Base-by-base conservation (phyloP, 805 yeast species). In the Kluyveromyces siamensis region DNA sequence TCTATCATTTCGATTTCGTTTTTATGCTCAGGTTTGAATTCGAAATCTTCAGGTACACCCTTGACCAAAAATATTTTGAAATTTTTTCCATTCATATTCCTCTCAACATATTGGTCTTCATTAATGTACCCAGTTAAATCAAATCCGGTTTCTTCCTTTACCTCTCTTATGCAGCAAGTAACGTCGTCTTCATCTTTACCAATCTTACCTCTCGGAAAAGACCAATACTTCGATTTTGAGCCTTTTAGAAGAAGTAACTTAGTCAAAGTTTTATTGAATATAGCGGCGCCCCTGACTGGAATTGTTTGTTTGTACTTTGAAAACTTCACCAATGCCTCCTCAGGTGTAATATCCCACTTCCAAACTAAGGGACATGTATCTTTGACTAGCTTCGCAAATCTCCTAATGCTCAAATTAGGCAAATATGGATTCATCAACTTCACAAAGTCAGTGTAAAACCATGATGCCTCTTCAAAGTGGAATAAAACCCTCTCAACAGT, bases 391-490 rank as follows among this genome's bases (percentile, higher is more conserved):
- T 83, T 76, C 0, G 90, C 81, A 63, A 93, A 90, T 8, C 75
- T 68, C 63, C 84, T 84, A 78, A 89, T 81, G 60, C 83, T 84
- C 72, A 90, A 69, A 2, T 77, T 62, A 1, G 97, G 98, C 50
- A 91, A 72, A 33, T 73, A 65, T 8, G 93, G 90, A 63, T 88
- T 84, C 57, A 83, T 68, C 36, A 76, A 77, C 36, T 90, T 76
- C 11, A 84, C 74, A 58, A 84, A 90, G 67, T 93, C 99, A 45
- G 84, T 77, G 67, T 90, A 93, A 62, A 86, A 93, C 99, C 99
- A 93, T 57, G 89, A 96, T 2, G 99, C 99, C 66, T 93, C 98
- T 71, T 93, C 99, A 40, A 93, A 83, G 63, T 90, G 96, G 70
- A 93, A 93, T 60, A 89, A 79, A 25, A 90, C 84, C 61, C 99